Base-by-base conservation (phyloP, 768 basidiomycete species). In the Porphyrellus cyaneotinctus region DNA sequence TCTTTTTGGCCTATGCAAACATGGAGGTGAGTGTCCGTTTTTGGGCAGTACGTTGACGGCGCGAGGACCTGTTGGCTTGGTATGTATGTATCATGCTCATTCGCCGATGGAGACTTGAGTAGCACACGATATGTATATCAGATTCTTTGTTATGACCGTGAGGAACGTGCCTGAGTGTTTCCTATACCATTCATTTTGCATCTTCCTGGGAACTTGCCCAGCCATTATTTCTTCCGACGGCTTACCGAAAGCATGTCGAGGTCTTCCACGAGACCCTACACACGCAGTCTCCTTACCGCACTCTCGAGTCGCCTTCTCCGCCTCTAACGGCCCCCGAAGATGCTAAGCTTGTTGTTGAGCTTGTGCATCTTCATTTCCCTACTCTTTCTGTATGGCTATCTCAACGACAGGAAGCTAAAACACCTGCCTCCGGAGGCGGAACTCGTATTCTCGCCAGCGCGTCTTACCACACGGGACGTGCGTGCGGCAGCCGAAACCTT, bases 1-100 rank as follows among this genome's bases (percentile, higher is more conserved):
- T 95, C 47, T 79, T 94, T 56, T 74, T 89, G 43, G 80, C 82
- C 4, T 93, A 95, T 65, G 91, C 90, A 3, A 95, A 91, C 43
- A 95, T 93, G 66, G 91, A 95, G 82, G 89, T 83, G 47, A 43
- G 80, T 56, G 17, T 14, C 39, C 4, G 1, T 56, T 32, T 33
- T 14, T 26, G n/a, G 1, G 31, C 23, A 20, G 9, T 6, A 32
- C 35, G 17, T 39, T 9, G 13, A 28, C 26, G 26, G 26, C 26
- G 26, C 26, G 36, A 23, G 26, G 26, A 28, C 26, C n/a, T n/a
- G n/a, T n/a, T n/a, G n/a, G n/a, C n/a, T n/a, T n/a, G n/a, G n/a
- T n/a, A n/a, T n/a, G n/a, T n/a, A n/a, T n/a, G n/a, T n/a, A n/a
- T n/a, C n/a, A n/a, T n/a, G n/a, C n/a, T n/a, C n/a, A n/a, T n/a